Evolutionary conservation across 2,329 filamentous ascomycete species (phyloP).

Genomic region (Arthrobotrys sinensis): DNA sequence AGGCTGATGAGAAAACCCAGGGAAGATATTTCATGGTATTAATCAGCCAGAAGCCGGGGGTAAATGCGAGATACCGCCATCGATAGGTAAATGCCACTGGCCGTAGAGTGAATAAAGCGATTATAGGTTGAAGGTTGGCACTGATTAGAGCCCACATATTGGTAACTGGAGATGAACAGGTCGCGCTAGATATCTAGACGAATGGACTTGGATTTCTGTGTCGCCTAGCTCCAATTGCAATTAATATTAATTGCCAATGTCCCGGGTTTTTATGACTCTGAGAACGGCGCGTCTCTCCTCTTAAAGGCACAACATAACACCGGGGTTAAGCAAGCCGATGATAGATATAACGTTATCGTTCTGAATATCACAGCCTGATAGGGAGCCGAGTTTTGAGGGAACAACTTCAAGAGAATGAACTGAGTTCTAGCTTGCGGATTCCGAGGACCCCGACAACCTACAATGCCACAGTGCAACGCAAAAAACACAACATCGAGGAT

Average conservation of each 20-base stretch:
- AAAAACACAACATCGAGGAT: not conserved
- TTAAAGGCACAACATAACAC: not conserved
- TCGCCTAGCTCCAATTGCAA: no score
- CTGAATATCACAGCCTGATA: not conserved
- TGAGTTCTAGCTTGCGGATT: not conserved
- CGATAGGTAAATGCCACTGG: constrained; percentile 68
- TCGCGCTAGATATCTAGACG: no score
- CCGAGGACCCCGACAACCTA: not conserved
- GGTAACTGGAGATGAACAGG: no score
- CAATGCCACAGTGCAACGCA: not conserved
- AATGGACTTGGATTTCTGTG: no score
- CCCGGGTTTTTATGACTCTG: no score
- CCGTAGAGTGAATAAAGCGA: constrained; percentile 67
- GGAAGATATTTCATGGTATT: constrained; percentile 67
- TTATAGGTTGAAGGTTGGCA: constrained; percentile 61
- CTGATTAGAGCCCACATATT: constrained; percentile 45
- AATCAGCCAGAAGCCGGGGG: constrained; percentile 68
- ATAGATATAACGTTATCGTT: constrained; percentile 6
- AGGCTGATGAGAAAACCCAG: constrained; percentile 67
- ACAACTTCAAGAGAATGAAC: no score
- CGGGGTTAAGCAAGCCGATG: not conserved
- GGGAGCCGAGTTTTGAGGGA: no score
- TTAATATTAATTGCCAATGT: no score
- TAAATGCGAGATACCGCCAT: constrained; percentile 69
- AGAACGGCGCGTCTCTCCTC: no score